Percentiles rank a stretch among this genome's conserved stretches.
Evolutionary conservation across 2,329 filamentous ascomycete genomes (phyloP).

Genomic region (Trichoderma pleuroti): DNA sequence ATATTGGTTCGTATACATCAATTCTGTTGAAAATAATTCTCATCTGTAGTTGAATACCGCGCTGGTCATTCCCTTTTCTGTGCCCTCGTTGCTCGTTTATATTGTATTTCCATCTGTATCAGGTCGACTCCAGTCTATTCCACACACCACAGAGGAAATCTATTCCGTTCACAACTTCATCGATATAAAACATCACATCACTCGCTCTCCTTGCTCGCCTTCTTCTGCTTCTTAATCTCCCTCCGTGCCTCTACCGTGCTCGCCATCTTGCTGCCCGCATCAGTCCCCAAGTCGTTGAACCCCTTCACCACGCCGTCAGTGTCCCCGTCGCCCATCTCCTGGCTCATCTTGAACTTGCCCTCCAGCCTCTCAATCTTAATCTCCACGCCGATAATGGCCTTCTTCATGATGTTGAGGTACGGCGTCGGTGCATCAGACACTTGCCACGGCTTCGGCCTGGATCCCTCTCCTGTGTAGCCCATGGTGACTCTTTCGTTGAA

Average conservation of each 20-base stretch:
- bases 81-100: neutral
- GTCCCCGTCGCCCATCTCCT: conserved; percentile 54
- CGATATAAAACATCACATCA: neutral
- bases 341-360: conserved; percentile 66
- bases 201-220: neutral
- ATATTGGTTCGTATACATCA: neutral
- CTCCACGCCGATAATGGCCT: conserved; percentile 59
- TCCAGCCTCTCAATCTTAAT: conserved; percentile 52
- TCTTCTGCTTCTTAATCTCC: conserved; percentile 26
- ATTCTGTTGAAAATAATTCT: neutral
- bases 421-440: conserved; percentile 53
- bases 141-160: neutral
- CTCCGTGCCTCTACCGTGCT: conserved; percentile 32
- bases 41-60: neutral
- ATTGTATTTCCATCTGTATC: neutral
- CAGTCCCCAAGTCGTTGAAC: conserved; percentile 40
- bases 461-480: conserved; percentile 45
- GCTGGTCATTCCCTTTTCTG: neutral
- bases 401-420: conserved; percentile 56
- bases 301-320: conserved; percentile 55
- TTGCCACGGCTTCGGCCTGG: conserved; percentile 45
- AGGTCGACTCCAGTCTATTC: neutral
- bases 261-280: conserved; percentile 32
- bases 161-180: neutral
- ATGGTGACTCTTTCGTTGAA: conserved; percentile 54